Percentiles rank a stretch among this genome's conserved stretches.
phyloP scores from a whole-genome alignment of 768 basidiomycete species.

The Clitopilus hobsonii region DNA sequence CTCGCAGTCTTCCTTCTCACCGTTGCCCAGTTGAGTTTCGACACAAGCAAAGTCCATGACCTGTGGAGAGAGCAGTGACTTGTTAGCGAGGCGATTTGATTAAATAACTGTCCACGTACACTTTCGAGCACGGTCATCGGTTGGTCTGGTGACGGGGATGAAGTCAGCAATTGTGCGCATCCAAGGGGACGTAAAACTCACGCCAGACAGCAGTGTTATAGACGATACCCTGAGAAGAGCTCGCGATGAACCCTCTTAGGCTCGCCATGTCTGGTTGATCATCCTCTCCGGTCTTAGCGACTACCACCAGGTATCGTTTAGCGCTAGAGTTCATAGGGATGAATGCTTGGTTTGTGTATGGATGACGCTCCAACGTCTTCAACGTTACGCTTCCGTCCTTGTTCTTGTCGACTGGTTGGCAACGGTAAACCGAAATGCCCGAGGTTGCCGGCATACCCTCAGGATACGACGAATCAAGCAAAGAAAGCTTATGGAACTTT shows the following conservation, averaged over 20 bases:
- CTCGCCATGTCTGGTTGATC: conserved; percentile 75
- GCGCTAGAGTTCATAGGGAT: conserved; percentile 83
- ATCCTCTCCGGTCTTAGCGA: conserved; percentile 72
- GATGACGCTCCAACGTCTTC: conserved; percentile 82
- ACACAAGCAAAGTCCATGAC: conserved; percentile 81
- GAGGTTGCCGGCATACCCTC: conserved; percentile 47
- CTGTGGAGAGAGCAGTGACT: conserved; percentile 29
- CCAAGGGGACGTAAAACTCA: conserved; percentile 38
- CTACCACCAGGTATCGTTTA: conserved; percentile 75
- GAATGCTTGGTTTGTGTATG: conserved; percentile 88
- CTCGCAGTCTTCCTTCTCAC: conserved; percentile 79
- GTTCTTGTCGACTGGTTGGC: conserved; percentile 50
- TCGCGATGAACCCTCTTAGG: conserved; percentile 79
- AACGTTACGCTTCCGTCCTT: conserved; percentile 51
- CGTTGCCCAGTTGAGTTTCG: conserved; percentile 89
- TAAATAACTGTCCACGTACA: conserved; percentile 33
- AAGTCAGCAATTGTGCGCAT: conserved; percentile 6
- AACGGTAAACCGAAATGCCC: conserved; percentile 82
- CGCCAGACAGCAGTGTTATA: conserved; percentile 89
- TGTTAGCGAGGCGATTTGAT: not conserved
- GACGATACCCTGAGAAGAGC: conserved; percentile 76
- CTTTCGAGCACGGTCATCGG: conserved; percentile 81
- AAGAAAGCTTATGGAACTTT: conserved; percentile 90
- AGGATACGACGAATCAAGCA: conserved; percentile 67
- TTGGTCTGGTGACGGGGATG: conserved; percentile 57